Evolutionary conservation across 2,329 filamentous ascomycete genomes (phyloP).

Genomic region (Xylariaceae sp.): DNA sequence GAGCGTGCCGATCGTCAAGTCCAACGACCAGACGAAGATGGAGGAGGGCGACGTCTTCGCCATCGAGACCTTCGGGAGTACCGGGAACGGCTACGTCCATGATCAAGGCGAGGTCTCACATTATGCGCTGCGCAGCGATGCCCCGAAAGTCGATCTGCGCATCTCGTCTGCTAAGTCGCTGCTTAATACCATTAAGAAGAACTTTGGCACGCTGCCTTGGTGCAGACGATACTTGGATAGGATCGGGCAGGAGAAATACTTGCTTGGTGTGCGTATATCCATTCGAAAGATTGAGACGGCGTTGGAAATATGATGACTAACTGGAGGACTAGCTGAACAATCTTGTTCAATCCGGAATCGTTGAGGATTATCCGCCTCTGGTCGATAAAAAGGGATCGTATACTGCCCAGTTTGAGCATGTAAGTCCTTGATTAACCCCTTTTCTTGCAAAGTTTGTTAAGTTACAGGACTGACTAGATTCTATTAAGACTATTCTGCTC

Average conservation of each 20-base stretch:
- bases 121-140: constrained; percentile 73
- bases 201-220: constrained; percentile 89
- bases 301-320: constrained; percentile 25
- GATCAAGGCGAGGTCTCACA: constrained; percentile 90
- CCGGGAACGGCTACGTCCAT: constrained; percentile 79
- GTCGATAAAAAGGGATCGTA: constrained; percentile 92
- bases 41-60: constrained; percentile 94
- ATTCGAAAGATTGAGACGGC: too few species aligned
- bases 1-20: constrained; percentile 91
- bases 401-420: constrained; percentile 91
- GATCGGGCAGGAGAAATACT: constrained; percentile 90
- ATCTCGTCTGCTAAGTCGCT: constrained; percentile 80
- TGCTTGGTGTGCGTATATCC: constrained; percentile 67
- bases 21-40: constrained; percentile 87
- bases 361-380: constrained; percentile 85
- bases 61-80: constrained; percentile 94
- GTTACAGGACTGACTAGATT: constrained; percentile 30
- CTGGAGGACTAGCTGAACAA: constrained; percentile 65
- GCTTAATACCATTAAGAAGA: constrained; percentile 88
- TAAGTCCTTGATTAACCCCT: constrained; percentile 53
- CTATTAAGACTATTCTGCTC: constrained; percentile 56
- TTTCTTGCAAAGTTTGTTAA: neutral
- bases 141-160: constrained; percentile 70
- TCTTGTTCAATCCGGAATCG: constrained; percentile 75
- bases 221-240: constrained; percentile 88